Evolutionary conservation across 257 asterid species (phyloP).

Genomic region (Coffea canephora): DNA sequence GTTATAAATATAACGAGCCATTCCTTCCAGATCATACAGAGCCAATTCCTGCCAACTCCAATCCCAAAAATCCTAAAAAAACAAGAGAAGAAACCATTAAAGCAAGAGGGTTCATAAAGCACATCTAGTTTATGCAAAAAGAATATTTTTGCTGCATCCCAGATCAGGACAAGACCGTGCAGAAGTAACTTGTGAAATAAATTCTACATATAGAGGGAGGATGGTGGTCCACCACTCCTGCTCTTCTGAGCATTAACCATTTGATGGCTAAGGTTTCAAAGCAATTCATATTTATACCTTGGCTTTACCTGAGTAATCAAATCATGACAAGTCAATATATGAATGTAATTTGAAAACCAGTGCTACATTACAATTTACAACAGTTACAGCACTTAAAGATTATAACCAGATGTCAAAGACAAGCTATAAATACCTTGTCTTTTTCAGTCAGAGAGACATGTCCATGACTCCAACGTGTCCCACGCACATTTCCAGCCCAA

Average conservation of each 20-base stretch:
- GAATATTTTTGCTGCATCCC: background rate
- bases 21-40: slow-evolving; percentile 76
- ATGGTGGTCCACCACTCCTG: background rate
- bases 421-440: slow-evolving; percentile 49
- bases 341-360: background rate
- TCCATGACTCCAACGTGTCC: slow-evolving; percentile 99
- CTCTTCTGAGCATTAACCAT: background rate
- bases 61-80: slow-evolving; percentile 85
- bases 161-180: background rate
- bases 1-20: slow-evolving; percentile 61
- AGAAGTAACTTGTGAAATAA: no score
- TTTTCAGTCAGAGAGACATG: slow-evolving; percentile 62
- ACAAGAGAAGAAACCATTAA: slow-evolving; percentile 9
- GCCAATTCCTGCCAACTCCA: slow-evolving; percentile 99
- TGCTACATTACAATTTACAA: background rate
- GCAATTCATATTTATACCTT: background rate
- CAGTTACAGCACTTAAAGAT: background rate
- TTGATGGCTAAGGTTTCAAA: background rate
- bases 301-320: background rate
- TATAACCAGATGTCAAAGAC: slow-evolving; percentile 1
- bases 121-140: background rate
- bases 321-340: background rate
- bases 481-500: slow-evolving; percentile 99
- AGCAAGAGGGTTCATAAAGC: slow-evolving; percentile 14
- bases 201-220: no score